phyloP scores from a whole-genome alignment of 2,329 filamentous ascomycete genomes.

The Cordyceps sp. region DNA sequence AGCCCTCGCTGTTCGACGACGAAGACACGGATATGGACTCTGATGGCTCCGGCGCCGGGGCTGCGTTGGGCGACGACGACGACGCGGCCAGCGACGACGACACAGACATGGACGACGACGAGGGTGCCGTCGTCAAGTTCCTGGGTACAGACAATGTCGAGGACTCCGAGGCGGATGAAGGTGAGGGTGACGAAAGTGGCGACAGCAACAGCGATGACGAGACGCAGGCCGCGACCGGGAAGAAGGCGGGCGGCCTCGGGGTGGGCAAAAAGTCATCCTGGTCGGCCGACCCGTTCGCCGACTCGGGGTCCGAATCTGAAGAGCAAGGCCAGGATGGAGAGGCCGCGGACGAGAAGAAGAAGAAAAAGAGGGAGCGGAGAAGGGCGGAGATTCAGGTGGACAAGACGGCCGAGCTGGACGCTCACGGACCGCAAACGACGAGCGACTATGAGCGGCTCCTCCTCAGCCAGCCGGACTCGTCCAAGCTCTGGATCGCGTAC shows the following conservation, averaged over 20 bases:
- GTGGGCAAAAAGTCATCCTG: slow-evolving; percentile 74
- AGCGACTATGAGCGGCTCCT: slow-evolving; percentile 90
- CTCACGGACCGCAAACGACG: slow-evolving; percentile 71
- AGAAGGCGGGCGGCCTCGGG: slow-evolving; percentile 16
- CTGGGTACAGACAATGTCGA: slow-evolving; percentile 28
- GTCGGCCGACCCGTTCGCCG: slow-evolving; percentile 54
- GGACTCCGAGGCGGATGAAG: slow-evolving; percentile 21
- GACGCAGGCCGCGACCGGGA: no score
- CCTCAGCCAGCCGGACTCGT: slow-evolving; percentile 84
- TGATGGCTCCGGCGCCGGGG: slow-evolving; percentile 27
- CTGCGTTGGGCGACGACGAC: slow-evolving; percentile 27
- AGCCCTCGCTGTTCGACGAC: slow-evolving; percentile 76
- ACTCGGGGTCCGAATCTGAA: slow-evolving; percentile 35
- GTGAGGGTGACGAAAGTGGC: slow-evolving; percentile 14
- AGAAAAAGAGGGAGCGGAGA: slow-evolving; percentile 49
- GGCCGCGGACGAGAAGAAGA: slow-evolving; percentile 16
- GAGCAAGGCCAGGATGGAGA: slow-evolving; percentile 11
- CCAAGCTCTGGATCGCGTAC: slow-evolving; percentile 84
- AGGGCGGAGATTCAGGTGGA: slow-evolving; percentile 72
- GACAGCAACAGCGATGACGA: slow-evolving; percentile 16
- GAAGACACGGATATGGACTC: slow-evolving; percentile 34
- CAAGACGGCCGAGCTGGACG: slow-evolving; percentile 80
- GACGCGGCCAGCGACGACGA: slow-evolving; percentile 26
- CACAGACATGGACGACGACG: slow-evolving; percentile 30
- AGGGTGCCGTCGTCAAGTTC: slow-evolving; percentile 23